These are phyloP conservation scores for Rhizopogon vesiculosus DNA, from an alignment of 768 basidiomycete genomes.

Conservation along the genomic window DNA sequence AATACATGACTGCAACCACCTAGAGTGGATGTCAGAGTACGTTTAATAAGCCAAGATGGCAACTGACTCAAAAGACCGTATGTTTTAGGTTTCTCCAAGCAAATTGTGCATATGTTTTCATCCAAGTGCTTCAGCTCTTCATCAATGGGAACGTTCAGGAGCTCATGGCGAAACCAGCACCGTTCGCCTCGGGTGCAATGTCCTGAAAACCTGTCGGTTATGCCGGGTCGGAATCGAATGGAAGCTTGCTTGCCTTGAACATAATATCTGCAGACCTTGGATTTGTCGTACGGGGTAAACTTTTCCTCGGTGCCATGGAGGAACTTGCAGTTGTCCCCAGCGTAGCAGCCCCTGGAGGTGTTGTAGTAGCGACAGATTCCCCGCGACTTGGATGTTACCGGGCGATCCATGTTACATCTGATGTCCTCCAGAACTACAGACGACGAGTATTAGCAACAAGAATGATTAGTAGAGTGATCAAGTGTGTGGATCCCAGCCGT, in stretches of 20 bases:
- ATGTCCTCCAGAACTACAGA: neutral
- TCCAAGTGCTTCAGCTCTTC: conserved; percentile 25
- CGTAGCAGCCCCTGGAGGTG: conserved; percentile 62
- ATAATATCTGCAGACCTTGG: conserved; percentile 66
- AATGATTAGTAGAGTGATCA: too few relatives aligned
- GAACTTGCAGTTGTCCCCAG: conserved; percentile 71
- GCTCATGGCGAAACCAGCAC: conserved; percentile 73
- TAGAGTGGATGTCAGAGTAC: conserved; percentile 20
- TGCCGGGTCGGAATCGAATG: neutral
- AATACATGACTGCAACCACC: conserved; percentile 76
- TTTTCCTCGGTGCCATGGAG: conserved; percentile 51
- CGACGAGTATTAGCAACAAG: neutral
- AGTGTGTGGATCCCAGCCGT: neutral
- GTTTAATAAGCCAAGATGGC: neutral
- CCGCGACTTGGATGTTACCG: conserved; percentile 64
- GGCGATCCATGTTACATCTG: conserved; percentile 41
- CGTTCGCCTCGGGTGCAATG: conserved; percentile 64
- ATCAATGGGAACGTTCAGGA: conserved; percentile 15
- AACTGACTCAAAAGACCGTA: conserved; percentile 64
- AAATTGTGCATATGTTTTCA: conserved; percentile 62
- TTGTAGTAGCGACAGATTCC: conserved; percentile 69
- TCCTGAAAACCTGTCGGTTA: conserved; percentile 34
- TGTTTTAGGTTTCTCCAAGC: conserved; percentile 64
- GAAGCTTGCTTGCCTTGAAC: conserved; percentile 40
- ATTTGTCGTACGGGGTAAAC: conserved; percentile 66